Evolutionary conservation across 1,284 basidiomycete species (phyloP).

Genomic region (Ganoderma sinense): DNA sequence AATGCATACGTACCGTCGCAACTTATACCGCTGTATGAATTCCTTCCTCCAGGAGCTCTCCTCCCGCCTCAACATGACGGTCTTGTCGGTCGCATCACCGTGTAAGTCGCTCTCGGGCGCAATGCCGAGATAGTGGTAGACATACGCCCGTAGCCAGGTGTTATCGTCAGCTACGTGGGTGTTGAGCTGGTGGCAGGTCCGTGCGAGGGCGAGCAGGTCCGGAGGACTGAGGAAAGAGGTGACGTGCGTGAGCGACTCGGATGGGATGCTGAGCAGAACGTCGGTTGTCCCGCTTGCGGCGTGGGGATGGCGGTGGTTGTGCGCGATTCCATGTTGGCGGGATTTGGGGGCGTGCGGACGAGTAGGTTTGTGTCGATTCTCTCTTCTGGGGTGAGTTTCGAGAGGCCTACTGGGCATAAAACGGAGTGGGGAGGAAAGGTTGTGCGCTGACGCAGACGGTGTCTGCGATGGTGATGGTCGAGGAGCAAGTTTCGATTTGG

Average conservation of each 20-base stretch:
- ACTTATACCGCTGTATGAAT: slow-evolving; percentile 61
- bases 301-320: slow-evolving; percentile 22
- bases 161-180: slow-evolving; percentile 80
- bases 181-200: slow-evolving; percentile 63
- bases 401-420: slow-evolving; percentile 65
- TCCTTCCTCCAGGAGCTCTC: slow-evolving; percentile 75
- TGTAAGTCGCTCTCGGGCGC: slow-evolving; percentile 64
- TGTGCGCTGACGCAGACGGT: slow-evolving; percentile 37
- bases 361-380: slow-evolving; percentile 36
- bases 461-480: slow-evolving; percentile 42
- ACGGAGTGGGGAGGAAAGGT: slow-evolving; percentile 35
- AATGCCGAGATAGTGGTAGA: slow-evolving; percentile 73
- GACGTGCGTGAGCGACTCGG: slow-evolving; percentile 81
- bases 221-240: slow-evolving; percentile 79
- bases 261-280: slow-evolving; percentile 63
- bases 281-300: slow-evolving; percentile 25
- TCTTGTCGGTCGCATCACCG: slow-evolving; percentile 33
- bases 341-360: slow-evolving; percentile 31
- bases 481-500: slow-evolving; percentile 30
- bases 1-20: slow-evolving; percentile 55
- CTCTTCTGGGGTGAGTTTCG: slow-evolving; percentile 44
- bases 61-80: slow-evolving; percentile 61
- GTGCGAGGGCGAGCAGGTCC: slow-evolving; percentile 65
- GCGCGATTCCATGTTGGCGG: slow-evolving; percentile 60
- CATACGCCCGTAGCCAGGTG: slow-evolving; percentile 86